Percentiles rank a stretch among this genome's conserved stretches.
Conservation (phyloP, 768 basidiomycete genomes). For the Tylopilus sp. region DNA sequence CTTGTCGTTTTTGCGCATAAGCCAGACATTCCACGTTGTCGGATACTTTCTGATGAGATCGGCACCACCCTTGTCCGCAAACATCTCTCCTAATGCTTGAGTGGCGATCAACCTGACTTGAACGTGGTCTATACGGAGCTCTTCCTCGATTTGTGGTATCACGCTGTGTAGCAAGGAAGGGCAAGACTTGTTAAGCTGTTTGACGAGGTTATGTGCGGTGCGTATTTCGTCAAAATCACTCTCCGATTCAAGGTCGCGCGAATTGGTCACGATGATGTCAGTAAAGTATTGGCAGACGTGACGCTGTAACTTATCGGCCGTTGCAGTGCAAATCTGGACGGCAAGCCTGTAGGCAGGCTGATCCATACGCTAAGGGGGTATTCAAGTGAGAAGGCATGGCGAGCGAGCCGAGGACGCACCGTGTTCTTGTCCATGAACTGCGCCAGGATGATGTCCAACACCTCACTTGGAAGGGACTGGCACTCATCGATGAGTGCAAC, state of each 20-base stretch:
- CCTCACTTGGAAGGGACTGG: constrained; percentile 68
- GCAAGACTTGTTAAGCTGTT: constrained; percentile 73
- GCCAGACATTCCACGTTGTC: constrained; percentile 82
- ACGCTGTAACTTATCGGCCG: constrained; percentile 83
- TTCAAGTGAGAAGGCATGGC: not conserved
- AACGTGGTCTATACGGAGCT: constrained; percentile 73
- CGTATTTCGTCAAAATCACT: constrained; percentile 67
- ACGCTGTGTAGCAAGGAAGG: constrained; percentile 84
- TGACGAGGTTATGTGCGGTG: constrained; percentile 81
- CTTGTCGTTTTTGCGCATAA: constrained; percentile 76
- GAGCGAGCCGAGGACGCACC: constrained; percentile 39
- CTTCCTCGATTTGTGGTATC: constrained; percentile 90
- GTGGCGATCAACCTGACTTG: constrained; percentile 78
- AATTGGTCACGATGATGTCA: constrained; percentile 70
- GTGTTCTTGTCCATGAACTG: constrained; percentile 82
- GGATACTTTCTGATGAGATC: constrained; percentile 83
- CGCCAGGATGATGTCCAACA: constrained; percentile 76
- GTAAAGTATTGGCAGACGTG: constrained; percentile 92
- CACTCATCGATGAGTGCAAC: constrained; percentile 87
- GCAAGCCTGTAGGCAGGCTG: constrained; percentile 80
- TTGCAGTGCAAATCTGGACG: constrained; percentile 78
- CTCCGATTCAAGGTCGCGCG: constrained; percentile 49
- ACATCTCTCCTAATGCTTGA: constrained; percentile 87
- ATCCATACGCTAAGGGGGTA: constrained; percentile 49
- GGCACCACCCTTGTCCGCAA: constrained; percentile 65